These are phyloP conservation scores for Quercus cerris DNA, from an alignment of 306 rosid species.

Conservation along the genomic window DNA sequence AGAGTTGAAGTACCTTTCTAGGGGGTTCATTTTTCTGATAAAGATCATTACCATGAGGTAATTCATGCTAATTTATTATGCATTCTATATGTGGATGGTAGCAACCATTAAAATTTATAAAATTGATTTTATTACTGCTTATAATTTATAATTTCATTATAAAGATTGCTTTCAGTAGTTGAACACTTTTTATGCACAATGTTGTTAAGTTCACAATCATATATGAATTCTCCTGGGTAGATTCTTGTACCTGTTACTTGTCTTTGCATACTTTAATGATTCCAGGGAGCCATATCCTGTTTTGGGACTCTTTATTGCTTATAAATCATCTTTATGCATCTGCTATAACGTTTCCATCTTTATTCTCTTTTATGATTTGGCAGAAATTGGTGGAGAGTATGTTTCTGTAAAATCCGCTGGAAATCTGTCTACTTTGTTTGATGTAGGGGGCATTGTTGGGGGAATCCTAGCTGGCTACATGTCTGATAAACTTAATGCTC, in stretches of 20 bases:
- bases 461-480: constrained; percentile 83
- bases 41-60: neutral
- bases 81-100: neutral
- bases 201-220: neutral
- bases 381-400: constrained; percentile 76
- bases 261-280: neutral
- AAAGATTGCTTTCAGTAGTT: neutral
- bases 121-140: neutral
- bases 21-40: neutral
- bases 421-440: constrained; percentile 78
- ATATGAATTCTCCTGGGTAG: neutral
- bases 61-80: neutral
- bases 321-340: neutral
- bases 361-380: constrained; percentile 19
- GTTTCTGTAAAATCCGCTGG: constrained; percentile 78
- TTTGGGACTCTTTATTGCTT: neutral
- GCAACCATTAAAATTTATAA: neutral
- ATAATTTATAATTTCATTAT: neutral
- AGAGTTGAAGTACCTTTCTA: neutral
- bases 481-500: constrained; percentile 76
- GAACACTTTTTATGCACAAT: neutral
- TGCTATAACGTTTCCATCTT: neutral
- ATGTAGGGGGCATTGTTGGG: constrained; percentile 79
- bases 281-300: neutral
- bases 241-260: neutral